Evolutionary conservation across 129 eudicot species (phyloP).

Genomic region (Tanacetum coccineum): DNA sequence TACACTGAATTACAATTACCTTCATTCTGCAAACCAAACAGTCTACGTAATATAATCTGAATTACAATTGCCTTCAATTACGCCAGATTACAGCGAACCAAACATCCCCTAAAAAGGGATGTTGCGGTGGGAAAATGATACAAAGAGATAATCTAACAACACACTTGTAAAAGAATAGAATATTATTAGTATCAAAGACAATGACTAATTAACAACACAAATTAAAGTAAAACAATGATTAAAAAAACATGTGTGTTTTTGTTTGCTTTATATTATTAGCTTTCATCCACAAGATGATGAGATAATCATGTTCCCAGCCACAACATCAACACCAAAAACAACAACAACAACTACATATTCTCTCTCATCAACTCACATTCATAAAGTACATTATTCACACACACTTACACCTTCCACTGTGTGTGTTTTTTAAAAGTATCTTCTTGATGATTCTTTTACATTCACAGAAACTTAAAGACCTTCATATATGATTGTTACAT

Average conservation of each 20-base stretch:
- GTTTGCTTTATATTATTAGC: constrained; percentile 19
- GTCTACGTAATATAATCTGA: no score
- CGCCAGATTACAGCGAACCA: no score
- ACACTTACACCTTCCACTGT: neutral
- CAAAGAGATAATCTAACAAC: no score
- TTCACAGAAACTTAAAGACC: constrained; percentile 21
- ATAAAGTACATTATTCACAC: neutral
- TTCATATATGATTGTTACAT: constrained; percentile 23
- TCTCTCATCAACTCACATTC: constrained; percentile 20
- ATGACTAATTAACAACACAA: neutral
- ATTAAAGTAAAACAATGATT: constrained; percentile 16
- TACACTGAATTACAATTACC: no score
- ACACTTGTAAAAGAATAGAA: neutral
- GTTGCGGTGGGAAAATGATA: no score
- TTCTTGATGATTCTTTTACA: constrained; percentile 39
- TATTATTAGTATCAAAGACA: neutral
- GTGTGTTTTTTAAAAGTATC: constrained; percentile 17
- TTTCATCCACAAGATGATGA: constrained; percentile 29
- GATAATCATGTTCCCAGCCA: constrained; percentile 31
- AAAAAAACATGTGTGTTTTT: constrained; percentile 4
- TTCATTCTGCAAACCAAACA: no score
- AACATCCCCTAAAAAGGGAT: no score
- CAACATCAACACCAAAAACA: neutral
- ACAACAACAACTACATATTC: constrained; percentile 9
- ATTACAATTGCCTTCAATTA: no score